phyloP scores from a whole-genome alignment of 176 grass and related monocot genomes.

The Paspalum vaginatum region DNA sequence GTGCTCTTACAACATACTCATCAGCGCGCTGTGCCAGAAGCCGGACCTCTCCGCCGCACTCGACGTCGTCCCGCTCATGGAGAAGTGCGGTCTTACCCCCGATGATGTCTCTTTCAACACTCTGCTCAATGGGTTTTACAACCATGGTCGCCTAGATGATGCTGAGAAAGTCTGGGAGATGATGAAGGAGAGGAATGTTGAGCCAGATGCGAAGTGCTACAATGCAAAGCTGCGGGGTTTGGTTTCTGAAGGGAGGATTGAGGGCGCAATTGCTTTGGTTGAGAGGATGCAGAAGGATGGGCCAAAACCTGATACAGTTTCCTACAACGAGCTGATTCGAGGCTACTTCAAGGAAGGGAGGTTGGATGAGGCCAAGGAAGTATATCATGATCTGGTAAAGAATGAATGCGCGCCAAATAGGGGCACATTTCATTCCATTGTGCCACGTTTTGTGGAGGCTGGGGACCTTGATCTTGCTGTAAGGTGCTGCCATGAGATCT shows the following conservation, averaged over 20 bases:
- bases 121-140: conserved; percentile 56
- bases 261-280: conserved; percentile 49
- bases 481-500: conserved; percentile 51
- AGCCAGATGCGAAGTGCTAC: conserved; percentile 45
- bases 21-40: conserved; percentile 41
- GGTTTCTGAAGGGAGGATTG: conserved; percentile 33
- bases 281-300: conserved; percentile 50
- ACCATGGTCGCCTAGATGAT: conserved; percentile 14
- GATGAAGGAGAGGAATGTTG: conserved; percentile 61
- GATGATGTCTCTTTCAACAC: conserved; percentile 52
- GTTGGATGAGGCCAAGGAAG: conserved; percentile 51
- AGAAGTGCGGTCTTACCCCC: conserved; percentile 42
- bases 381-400: conserved; percentile 57
- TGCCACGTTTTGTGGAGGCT: conserved; percentile 46
- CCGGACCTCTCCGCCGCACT: conserved; percentile 54
- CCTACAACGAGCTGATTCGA: conserved; percentile 68
- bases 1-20: conserved; percentile 67
- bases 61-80: conserved; percentile 49
- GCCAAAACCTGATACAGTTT: conserved; percentile 52
- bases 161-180: conserved; percentile 53
- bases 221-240: conserved; percentile 65
- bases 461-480: conserved; percentile 61
- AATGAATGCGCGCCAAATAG: conserved; percentile 46
- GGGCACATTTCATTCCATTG: conserved; percentile 53
- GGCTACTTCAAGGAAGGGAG: conserved; percentile 52